These are phyloP conservation scores for Fraxinus sp. DNA, from an alignment of 305 asterid genomes.

Conservation along the genomic window DNA sequence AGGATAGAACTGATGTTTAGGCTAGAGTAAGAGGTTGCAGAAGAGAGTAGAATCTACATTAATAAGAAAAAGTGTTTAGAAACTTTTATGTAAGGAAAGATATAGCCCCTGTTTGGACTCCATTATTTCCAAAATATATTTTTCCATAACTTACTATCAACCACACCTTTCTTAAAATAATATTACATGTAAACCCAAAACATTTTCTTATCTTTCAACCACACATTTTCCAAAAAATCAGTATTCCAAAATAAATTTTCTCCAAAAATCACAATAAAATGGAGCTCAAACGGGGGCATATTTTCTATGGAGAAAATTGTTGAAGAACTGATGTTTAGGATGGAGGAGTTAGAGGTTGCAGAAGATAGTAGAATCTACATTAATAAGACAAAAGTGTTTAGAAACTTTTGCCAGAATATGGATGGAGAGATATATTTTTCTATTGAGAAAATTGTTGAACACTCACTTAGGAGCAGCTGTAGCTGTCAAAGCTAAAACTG, in stretches of 20 bases:
- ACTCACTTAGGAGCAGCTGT: constrained; percentile 98
- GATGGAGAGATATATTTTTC: constrained; percentile 3
- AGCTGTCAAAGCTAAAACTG: constrained; percentile 93
- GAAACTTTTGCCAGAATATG: not conserved
- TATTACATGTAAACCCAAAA: not conserved
- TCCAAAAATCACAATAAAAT: not conserved
- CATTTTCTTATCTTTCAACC: not conserved
- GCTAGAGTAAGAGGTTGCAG: not conserved
- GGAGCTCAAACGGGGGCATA: not conserved
- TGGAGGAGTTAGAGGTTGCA: not conserved
- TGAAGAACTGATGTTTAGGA: not conserved
- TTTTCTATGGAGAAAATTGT: not conserved
- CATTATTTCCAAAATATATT: not conserved
- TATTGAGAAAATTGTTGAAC: constrained; percentile 23
- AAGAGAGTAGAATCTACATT: not conserved
- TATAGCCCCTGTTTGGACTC: not conserved
- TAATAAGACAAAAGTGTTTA: constrained; percentile 3
- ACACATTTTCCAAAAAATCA: not conserved
- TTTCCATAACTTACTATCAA: not conserved
- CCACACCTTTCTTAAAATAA: not conserved
- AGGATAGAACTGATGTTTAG: not conserved
- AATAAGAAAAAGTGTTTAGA: constrained; percentile 1
- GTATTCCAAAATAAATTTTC: not conserved
- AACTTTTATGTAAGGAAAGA: constrained; percentile 9
- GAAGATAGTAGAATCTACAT: not conserved